Conservation (phyloP, 2,329 filamentous ascomycete species). For the Chaetomiaceae sp. region DNA sequence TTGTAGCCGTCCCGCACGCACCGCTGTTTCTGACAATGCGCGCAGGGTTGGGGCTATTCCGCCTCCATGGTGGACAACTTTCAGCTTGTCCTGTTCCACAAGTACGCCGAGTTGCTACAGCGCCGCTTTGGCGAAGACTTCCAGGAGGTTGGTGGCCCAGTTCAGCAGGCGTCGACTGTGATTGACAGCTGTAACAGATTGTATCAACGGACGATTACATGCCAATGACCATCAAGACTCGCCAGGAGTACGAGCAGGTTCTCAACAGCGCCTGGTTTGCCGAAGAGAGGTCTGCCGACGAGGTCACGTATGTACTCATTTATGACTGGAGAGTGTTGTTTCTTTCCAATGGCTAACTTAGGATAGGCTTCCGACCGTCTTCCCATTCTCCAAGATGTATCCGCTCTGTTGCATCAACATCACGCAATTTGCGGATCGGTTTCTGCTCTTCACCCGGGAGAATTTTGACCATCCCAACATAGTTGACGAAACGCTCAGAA, state of each 20-base stretch:
- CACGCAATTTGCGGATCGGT: constrained; percentile 94
- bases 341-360: constrained; percentile 8
- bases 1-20: constrained; percentile 23
- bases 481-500: constrained; percentile 86
- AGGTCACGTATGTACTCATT: constrained; percentile 60
- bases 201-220: constrained; percentile 97
- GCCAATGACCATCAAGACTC: constrained; percentile 93
- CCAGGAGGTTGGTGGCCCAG: constrained; percentile 60
- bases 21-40: constrained; percentile 11
- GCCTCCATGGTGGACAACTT: constrained; percentile 78
- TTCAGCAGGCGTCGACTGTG: not conserved
- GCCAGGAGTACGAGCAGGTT: constrained; percentile 92
- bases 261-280: constrained; percentile 95
- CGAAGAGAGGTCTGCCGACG: constrained; percentile 70
- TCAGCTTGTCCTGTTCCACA: constrained; percentile 83
- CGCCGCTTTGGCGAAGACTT: constrained; percentile 92
- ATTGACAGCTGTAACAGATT: constrained; percentile 41
- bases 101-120: constrained; percentile 89
- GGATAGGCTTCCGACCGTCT: constrained; percentile 79
- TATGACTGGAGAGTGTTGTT: not conserved
- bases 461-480: constrained; percentile 87
- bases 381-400: constrained; percentile 99
- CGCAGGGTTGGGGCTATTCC: constrained; percentile 81
- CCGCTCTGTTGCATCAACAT: constrained; percentile 98
- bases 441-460: constrained; percentile 95